Evolutionary conservation across 2,329 filamentous ascomycete genomes (phyloP).

Genomic region (Gaeumannomyces sp.): DNA sequence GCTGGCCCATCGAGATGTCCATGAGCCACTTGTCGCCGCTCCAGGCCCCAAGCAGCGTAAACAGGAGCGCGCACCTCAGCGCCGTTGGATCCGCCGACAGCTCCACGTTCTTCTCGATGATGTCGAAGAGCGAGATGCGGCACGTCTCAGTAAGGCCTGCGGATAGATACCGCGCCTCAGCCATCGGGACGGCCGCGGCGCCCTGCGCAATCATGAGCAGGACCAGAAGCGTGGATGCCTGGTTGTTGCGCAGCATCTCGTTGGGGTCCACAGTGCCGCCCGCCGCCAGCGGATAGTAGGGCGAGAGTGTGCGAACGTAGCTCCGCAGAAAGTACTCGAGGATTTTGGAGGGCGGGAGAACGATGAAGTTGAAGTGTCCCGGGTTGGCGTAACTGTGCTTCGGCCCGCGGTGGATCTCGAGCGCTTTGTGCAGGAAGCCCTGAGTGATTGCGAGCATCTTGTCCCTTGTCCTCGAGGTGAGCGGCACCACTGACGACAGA

Average conservation of each 20-base stretch:
- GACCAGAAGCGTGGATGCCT: slow-evolving; percentile 58
- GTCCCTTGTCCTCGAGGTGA: slow-evolving; percentile 50
- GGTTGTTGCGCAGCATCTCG: slow-evolving; percentile 59
- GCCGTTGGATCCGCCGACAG: slow-evolving; percentile 60
- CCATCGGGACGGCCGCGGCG: slow-evolving; percentile 57
- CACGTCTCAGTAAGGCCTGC: slow-evolving; percentile 64
- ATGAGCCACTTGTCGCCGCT: slow-evolving; percentile 73
- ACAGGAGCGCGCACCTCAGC: slow-evolving; percentile 59
- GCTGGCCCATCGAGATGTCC: slow-evolving; percentile 69
- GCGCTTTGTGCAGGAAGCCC: slow-evolving; percentile 62
- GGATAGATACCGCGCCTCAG: slow-evolving; percentile 59
- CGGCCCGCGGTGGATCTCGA: slow-evolving; percentile 57
- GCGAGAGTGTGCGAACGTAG: slow-evolving; percentile 59
- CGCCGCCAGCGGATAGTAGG: slow-evolving; percentile 59
- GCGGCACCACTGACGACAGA: slow-evolving; percentile 36
- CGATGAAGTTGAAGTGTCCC: slow-evolving; percentile 50
- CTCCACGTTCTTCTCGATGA: slow-evolving; percentile 65
- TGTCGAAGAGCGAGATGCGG: slow-evolving; percentile 64
- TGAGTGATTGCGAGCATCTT: slow-evolving; percentile 67
- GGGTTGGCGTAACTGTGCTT: slow-evolving; percentile 34
- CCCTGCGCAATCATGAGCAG: slow-evolving; percentile 69
- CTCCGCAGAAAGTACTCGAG: slow-evolving; percentile 62
- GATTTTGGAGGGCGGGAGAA: slow-evolving; percentile 59
- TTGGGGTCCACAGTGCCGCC: slow-evolving; percentile 59
- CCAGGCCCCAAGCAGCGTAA: slow-evolving; percentile 64